Conservation (phyloP, 2,329 filamentous ascomycete species). For the Phialophora tarda region DNA sequence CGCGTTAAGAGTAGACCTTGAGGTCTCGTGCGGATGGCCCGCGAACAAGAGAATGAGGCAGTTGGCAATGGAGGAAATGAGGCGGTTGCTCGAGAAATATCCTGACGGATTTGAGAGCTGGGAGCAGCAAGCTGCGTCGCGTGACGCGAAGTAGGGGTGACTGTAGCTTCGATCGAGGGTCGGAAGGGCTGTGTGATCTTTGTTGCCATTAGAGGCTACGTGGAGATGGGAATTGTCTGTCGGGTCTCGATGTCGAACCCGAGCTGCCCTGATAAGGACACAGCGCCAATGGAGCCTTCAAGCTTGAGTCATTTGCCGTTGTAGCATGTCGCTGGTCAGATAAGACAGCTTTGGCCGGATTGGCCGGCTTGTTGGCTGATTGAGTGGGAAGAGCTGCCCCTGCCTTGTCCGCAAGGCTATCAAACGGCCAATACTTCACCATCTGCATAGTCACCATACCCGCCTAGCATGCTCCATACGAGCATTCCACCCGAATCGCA, state of each 20-base stretch:
- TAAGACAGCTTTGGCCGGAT: too few species aligned
- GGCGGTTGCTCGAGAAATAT: constrained; percentile 32
- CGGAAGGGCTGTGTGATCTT: too few species aligned
- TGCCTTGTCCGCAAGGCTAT: background rate
- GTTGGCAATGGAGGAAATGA: constrained; percentile 37
- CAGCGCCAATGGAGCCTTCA: too few species aligned
- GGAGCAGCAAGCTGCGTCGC: background rate
- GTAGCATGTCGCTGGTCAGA: too few species aligned
- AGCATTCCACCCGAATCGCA: constrained; percentile 6
- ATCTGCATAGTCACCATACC: background rate
- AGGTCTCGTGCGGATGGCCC: constrained; percentile 9
- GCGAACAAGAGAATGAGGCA: constrained; percentile 18
- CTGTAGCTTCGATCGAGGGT: too few species aligned
- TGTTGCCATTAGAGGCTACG: too few species aligned
- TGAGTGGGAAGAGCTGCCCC: background rate
- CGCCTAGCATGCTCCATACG: constrained; percentile 7
- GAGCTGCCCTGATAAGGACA: too few species aligned
- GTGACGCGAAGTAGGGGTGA: background rate
- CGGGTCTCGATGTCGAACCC: too few species aligned
- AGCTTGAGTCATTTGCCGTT: too few species aligned
- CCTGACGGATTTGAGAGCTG: constrained; percentile 34
- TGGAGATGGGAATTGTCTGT: too few species aligned
- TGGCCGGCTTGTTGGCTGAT: background rate
- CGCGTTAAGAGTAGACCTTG: constrained; percentile 35
- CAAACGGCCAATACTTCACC: too few species aligned